phyloP scores from a whole-genome alignment of 345 rosid genomes.

The Eucalyptus grandis region DNA sequence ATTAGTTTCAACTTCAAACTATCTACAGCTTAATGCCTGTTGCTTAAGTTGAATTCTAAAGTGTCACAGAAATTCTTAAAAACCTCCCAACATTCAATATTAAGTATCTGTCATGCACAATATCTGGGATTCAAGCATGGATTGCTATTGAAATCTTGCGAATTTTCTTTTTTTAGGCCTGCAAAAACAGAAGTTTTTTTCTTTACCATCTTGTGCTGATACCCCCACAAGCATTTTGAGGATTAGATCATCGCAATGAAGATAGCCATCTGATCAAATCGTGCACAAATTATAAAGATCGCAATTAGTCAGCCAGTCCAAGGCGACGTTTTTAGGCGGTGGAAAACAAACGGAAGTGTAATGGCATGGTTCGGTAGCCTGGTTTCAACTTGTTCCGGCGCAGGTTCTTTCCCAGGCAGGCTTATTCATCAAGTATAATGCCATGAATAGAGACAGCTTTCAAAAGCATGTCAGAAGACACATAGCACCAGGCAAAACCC shows the following conservation, averaged over 20 bases:
- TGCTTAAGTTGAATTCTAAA: neutral
- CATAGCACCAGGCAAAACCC: neutral
- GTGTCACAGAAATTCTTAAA: neutral
- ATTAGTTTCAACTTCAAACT: neutral
- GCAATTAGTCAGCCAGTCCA: neutral
- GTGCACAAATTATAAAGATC: neutral
- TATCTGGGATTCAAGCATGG: neutral
- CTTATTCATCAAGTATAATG: neutral
- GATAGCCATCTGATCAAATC: neutral
- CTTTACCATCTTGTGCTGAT: neutral
- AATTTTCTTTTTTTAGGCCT: neutral
- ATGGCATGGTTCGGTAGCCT: neutral
- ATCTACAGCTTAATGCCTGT: neutral
- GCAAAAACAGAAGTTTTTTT: neutral
- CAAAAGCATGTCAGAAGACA: neutral
- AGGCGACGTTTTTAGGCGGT: neutral
- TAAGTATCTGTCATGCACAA: neutral
- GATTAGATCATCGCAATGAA: neutral
- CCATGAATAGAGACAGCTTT: neutral
- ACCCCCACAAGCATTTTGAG: neutral
- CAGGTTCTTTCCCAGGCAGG: neutral
- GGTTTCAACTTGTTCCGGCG: neutral
- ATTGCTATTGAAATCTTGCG: neutral
- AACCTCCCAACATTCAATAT: neutral
- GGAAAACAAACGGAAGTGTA: neutral